Evolutionary conservation across 1,284 basidiomycete species (phyloP), one percentile per base, ranked within the genome.

Genomic region (Salmacisia buchloeana): DNA sequence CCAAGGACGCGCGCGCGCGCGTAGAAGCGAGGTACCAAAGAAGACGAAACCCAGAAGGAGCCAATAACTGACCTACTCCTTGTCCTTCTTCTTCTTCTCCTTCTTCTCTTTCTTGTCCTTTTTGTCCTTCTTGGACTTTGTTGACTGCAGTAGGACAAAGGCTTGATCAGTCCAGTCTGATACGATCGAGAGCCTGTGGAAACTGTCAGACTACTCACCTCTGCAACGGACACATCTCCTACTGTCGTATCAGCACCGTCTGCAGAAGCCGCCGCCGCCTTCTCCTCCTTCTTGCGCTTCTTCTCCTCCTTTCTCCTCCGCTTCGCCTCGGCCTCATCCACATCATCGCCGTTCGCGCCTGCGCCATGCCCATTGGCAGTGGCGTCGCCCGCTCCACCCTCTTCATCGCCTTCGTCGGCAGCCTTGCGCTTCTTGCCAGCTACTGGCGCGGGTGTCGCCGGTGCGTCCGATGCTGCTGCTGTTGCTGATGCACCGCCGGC

Each of bases 251-350:
- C 77, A n/a, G 70, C 76, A 34, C 69, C 35, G 12, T 49, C 64
- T 29, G 35, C 62, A 4, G 29, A 74, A 65, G 78, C 80, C 35
- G 69, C 74, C 66, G 82, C 81, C 31, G 85, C 81, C 70, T 83
- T 84, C 63, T 83, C 61, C 67, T 77, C 76, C 67, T 36, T 35
- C 58, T 63, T 59, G 71, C 73, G 69, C 70, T 70, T 59, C 41
- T 58, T 49, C 57, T 73, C 69, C 45, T 67, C 65, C 34, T 70
- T 64, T 60, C 82, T 81, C 18, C 74, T 78, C 25, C 65, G 72
- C 4, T 74, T 76, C 18, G 64, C 69, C 38, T 73, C 67, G 21
- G 64, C 68, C 57, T 71, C 64, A 27, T 36, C 52, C 45, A 66
- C 63, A 52, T 70, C 69, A 58, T 66, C 39, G 33, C 52, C 13